Conservation (phyloP, 2,329 filamentous ascomycete genomes). For the Mycosphaerella sp. region DNA sequence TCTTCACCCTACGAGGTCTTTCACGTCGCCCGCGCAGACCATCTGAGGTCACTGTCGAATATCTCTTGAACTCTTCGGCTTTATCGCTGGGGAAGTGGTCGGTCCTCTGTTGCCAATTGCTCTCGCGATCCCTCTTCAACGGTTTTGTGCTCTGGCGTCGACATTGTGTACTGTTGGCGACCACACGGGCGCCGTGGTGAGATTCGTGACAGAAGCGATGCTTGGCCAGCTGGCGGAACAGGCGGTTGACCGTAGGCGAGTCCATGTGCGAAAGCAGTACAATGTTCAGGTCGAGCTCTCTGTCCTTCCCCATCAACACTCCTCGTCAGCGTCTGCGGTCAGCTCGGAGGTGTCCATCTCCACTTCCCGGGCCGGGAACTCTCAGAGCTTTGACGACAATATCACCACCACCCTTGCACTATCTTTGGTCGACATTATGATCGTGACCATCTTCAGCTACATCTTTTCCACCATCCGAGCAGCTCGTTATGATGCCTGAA, state of each 20-base stretch:
- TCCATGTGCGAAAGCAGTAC: conserved; percentile 56
- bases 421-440: too few species aligned
- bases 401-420: too few species aligned
- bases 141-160: conserved; percentile 18
- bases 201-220: conserved; percentile 48
- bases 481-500: not conserved
- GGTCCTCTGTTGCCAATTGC: conserved; percentile 79
- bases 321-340: not conserved
- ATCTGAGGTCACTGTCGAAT: conserved; percentile 78
- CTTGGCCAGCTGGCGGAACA: conserved; percentile 80
- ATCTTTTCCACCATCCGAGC: too few species aligned
- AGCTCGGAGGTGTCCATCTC: not conserved
- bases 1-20: conserved; percentile 82
- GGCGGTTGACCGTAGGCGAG: conserved; percentile 66
- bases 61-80: conserved; percentile 70
- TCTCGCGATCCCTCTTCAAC: conserved; percentile 49
- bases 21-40: conserved; percentile 67
- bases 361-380: too few species aligned
- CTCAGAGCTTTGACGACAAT: too few species aligned
- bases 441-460: too few species aligned
- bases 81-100: conserved; percentile 70
- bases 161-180: conserved; percentile 5
- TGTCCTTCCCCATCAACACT: not conserved
- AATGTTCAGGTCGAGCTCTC: not conserved
- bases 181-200: conserved; percentile 39